phyloP scores from a whole-genome alignment of 176 grass and related monocot species.

The Oryza punctata region DNA sequence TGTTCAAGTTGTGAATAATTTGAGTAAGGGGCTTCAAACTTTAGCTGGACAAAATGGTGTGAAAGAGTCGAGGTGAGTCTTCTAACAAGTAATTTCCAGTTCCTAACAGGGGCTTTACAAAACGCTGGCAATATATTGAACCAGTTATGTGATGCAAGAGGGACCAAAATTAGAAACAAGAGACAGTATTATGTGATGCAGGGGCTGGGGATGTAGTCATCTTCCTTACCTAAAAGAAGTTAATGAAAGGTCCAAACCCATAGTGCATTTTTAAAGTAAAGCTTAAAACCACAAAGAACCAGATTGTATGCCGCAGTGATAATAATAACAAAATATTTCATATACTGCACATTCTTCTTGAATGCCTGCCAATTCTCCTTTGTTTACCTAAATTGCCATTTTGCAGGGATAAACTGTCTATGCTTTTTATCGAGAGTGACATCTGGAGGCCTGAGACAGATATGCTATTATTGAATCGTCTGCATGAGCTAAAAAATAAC shows the following conservation, averaged over 20 bases:
- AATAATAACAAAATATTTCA: slow-evolving; percentile 14
- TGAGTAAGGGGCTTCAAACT: slow-evolving; percentile 50
- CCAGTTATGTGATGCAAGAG: neutral
- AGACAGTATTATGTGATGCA: neutral
- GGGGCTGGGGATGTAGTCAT: neutral
- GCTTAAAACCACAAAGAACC: neutral
- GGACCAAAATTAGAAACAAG: neutral
- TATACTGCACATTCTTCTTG: neutral
- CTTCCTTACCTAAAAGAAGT: neutral
- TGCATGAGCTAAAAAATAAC: slow-evolving; percentile 46
- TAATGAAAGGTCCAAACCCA: neutral
- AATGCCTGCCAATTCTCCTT: neutral
- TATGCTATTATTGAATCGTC: slow-evolving; percentile 49
- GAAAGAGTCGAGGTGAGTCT: slow-evolving; percentile 51
- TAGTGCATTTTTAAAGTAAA: neutral
- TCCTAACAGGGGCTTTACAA: neutral
- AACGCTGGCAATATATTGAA: neutral
- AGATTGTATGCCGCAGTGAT: slow-evolving; percentile 7
- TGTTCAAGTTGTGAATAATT: slow-evolving; percentile 65
- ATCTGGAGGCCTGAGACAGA: slow-evolving; percentile 58
- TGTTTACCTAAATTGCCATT: neutral
- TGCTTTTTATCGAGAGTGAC: slow-evolving; percentile 84
- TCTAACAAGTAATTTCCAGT: slow-evolving; percentile 28
- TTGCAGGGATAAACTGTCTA: slow-evolving; percentile 45
- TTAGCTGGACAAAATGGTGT: slow-evolving; percentile 62